Conservation (phyloP, 345 rosid genomes). For the Conringia planisiliqua region DNA sequence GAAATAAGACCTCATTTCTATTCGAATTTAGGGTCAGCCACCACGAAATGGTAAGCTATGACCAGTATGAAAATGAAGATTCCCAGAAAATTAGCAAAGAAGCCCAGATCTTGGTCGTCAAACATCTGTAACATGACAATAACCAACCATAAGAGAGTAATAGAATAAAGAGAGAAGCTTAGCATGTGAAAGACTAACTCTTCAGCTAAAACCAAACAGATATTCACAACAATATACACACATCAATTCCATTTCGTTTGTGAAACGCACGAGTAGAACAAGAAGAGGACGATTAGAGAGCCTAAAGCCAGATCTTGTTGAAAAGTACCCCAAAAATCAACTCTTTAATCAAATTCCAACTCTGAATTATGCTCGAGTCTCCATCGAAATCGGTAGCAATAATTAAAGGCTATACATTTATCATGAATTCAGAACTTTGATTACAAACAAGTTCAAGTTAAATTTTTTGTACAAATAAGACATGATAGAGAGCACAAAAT, state of each 20-base stretch:
- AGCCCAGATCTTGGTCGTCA: slow-evolving; percentile 70
- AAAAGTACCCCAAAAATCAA: background rate
- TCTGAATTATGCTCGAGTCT: background rate
- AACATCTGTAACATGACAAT: slow-evolving; percentile 57
- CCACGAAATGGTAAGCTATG: slow-evolving; percentile 75
- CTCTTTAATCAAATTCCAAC: background rate
- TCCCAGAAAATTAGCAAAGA: slow-evolving; percentile 76
- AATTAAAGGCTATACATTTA: background rate
- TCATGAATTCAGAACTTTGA: background rate
- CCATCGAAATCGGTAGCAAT: background rate
- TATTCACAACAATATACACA: background rate
- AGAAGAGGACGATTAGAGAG: background rate
- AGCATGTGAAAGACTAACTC: background rate
- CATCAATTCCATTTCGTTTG: background rate
- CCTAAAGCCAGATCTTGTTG: background rate
- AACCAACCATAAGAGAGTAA: background rate
- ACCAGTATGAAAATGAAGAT: slow-evolving; percentile 68
- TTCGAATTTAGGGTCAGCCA: slow-evolving; percentile 81
- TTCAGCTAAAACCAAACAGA: background rate
- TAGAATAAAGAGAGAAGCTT: background rate
- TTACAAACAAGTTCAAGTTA: background rate
- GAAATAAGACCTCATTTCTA: slow-evolving; percentile 34
- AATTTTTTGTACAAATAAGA: background rate
- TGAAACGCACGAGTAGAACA: background rate
- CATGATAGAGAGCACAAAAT: background rate